A percentile compares a stretch with the other conserved stretches of the same genome.
phyloP scores from a whole-genome alignment of 2,329 filamentous ascomycete genomes.

The Madurella fahalii region DNA sequence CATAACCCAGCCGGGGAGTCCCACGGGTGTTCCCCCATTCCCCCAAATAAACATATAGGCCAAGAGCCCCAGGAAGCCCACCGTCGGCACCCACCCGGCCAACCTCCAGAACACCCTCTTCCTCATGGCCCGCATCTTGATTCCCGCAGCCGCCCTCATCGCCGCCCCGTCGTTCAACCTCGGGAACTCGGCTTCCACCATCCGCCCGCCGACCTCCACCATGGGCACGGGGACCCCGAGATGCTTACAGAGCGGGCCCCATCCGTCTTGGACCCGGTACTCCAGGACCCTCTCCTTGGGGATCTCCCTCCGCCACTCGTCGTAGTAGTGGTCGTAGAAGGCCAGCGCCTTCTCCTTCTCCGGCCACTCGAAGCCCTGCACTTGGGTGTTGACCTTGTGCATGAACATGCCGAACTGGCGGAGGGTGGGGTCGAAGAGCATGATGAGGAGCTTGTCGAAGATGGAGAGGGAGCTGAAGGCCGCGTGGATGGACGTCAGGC shows the following conservation, averaged over 20 bases:
- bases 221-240: neutral
- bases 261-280: neutral
- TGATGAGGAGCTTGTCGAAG: neutral
- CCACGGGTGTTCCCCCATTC: too few species aligned
- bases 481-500: neutral
- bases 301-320: neutral
- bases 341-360: neutral
- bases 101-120: neutral
- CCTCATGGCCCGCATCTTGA: neutral
- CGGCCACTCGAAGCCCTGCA: neutral
- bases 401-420: neutral
- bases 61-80: neutral
- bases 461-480: neutral
- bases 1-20: too few species aligned
- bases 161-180: neutral
- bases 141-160: neutral
- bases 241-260: neutral
- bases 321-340: neutral
- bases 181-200: neutral
- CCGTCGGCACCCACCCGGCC: neutral
- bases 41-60: neutral
- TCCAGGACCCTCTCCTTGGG: neutral
- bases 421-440: neutral
- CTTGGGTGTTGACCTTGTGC: neutral
- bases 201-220: neutral